Evolutionary conservation across 2,329 filamentous ascomycete genomes (phyloP), one percentile per base, ranked within the genome.

Genomic region (Fusarium oligoseptatum): DNA sequence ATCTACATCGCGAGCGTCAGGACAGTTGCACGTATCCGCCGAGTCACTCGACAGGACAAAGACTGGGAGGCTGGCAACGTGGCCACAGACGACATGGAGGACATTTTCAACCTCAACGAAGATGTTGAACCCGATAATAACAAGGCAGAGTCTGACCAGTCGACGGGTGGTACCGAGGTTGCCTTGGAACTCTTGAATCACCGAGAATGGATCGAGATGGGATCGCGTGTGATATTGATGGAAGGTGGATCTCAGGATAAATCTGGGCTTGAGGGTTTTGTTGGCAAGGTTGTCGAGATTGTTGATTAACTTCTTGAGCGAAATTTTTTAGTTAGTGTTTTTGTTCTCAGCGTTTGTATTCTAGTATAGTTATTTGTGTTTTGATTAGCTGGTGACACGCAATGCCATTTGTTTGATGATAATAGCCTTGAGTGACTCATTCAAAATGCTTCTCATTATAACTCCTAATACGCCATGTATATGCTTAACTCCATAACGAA

Each of bases 1-100:
- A 90, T 96, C 1, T 98, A 98, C 79, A 90, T 95, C 45, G 95
- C 94, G 20, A 98, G 95, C 79, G 92, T 98, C 15, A 90, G 96
- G 10, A 93, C 95, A 2, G 91, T 93, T 0, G 95, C 95, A 1
- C 92, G 93, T 69, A 90, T 98, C 1, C 81, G 93, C 29, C 88
- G 89, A 36, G 87, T 93, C 12, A 85, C 80, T 36, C 67, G 65
- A 8, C 75, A 75, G 64, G 74, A 75, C 36, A 72, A 68, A 8
- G 77, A 76, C 11, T 75, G 77, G 36, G 77, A 78, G 22, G 57
- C 78, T 3, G 77, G 80, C 27, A 75, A 67, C 66, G 78, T 70
- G 58, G 79, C 60, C 61, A 83, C 68, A 57, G 84, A 86, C 29
- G 86, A 88, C 12, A 79, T 82, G 17, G 87, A 88, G 9, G 89